Conservation (phyloP, 2,329 filamentous ascomycete genomes). For the Paecilomyces fulvus region DNA sequence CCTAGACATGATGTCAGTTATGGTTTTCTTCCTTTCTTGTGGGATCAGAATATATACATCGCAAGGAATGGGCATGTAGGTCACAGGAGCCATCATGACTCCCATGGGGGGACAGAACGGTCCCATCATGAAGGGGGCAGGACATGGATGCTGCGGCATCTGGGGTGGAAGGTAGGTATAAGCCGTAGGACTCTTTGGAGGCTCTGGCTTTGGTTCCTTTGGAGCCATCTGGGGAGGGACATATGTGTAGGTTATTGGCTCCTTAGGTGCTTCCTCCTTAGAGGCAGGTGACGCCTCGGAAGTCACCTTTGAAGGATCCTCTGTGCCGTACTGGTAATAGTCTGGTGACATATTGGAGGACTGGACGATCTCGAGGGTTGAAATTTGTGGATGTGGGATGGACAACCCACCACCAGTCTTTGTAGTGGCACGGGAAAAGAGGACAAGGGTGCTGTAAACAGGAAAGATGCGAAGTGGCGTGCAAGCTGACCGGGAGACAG, state of each 20-base stretch:
- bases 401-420: background rate
- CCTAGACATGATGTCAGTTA: background rate
- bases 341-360: background rate
- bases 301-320: slow-evolving; percentile 5
- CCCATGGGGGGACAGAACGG: background rate
- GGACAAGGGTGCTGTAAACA: background rate
- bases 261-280: slow-evolving; percentile 1
- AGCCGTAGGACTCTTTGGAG: background rate
- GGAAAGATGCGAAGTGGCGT: background rate
- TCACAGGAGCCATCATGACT: background rate
- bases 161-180: background rate
- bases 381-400: background rate
- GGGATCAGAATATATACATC: background rate
- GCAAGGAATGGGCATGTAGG: background rate
- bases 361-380: background rate
- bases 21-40: background rate
- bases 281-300: background rate
- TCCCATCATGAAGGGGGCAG: background rate
- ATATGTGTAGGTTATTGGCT: background rate
- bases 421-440: background rate
- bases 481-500: background rate
- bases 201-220: background rate
- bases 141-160: background rate
- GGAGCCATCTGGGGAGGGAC: background rate
- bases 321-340: slow-evolving; percentile 9